Base-by-base conservation (phyloP, 2,329 filamentous ascomycete species). In the Epichloe aotearoae region DNA sequence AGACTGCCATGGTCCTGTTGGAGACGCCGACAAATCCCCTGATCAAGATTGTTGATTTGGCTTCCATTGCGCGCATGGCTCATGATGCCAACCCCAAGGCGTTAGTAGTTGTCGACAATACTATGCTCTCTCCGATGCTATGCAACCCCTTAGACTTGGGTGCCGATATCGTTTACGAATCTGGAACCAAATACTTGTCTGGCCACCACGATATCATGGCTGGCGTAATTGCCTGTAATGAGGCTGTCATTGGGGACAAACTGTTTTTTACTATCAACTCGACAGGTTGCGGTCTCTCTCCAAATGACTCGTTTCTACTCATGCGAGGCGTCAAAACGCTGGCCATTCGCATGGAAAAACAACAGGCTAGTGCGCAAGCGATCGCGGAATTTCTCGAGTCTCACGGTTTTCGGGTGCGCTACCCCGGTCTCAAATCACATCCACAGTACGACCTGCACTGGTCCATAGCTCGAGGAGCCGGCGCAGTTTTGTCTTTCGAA, bases 151-250 rank as follows among this genome's bases (percentile, higher is more conserved):
- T 98, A 17, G 91, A 97, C 54, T 77, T 97, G 30, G 93, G 94
- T 52, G 90, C 91, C 15, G 93, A 98, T 62, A 86, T 98, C 58
- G 88, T 95, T 51, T 98, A 98, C 69, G 93, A 98, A 72, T 95
- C 87, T 26, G 93, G 93, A 51, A 98, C 93, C 23, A 98, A 98
- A 68, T 98, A 98, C 63, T 77, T 98, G 5, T 97, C 90, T 1
- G 93, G 93, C 34, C 93, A 98, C 67, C 93, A 98, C 73, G 94
- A 98, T 65, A 85, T 98, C 64, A 98, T 98, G 93, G 93, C 93
- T 10, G 93, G 94, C 55, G 89, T 98, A 33, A 86, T 98, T 57
- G 93, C 90, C 20, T 82, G 90, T 66, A 97, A 97, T 65, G 84
- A 95, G 62, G 67, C 80, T 4, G 72, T 80, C 3, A 73, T 98